phyloP scores from a whole-genome alignment of 352 stramenopile species.

The Heterotrichella gracilis region DNA sequence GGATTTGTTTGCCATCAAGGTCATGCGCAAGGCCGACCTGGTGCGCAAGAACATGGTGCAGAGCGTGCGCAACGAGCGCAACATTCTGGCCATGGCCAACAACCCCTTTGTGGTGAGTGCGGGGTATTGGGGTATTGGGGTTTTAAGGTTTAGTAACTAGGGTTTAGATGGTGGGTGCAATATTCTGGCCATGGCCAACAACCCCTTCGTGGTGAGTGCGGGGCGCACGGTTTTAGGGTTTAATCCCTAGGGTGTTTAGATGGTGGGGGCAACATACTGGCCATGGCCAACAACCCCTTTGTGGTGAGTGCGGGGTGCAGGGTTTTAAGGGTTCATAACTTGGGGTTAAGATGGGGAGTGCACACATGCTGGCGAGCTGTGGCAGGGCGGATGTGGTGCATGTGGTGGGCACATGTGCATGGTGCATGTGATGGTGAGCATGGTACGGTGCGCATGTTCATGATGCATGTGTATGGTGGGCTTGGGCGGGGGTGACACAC shows the following conservation, averaged over 20 bases:
- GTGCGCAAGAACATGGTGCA: conserved; percentile 46
- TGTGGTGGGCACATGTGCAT: too few relatives aligned
- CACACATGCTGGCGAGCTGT: conserved; percentile 58
- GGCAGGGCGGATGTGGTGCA: too few relatives aligned
- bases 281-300: conserved; percentile 25
- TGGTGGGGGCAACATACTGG: conserved; percentile 60
- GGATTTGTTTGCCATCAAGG: conserved; percentile 52
- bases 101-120: conserved; percentile 56
- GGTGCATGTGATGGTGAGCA: too few relatives aligned
- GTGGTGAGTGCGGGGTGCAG: conserved; percentile 30
- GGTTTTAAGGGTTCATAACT: conserved; percentile 50
- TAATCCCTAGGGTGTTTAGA: conserved; percentile 41
- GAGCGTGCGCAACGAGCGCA: conserved; percentile 44
- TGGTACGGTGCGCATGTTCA: too few relatives aligned
- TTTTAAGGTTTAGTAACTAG: conserved; percentile 54
- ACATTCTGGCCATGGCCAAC: conserved; percentile 42
- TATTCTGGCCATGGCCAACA: conserved; percentile 44
- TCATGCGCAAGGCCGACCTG: conserved; percentile 45
- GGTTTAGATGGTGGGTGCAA: conserved; percentile 44
- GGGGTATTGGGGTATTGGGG: too few relatives aligned
- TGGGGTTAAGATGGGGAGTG: conserved; percentile 41
- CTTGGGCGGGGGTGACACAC: too few relatives aligned
- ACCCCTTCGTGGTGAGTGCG: conserved; percentile 23
- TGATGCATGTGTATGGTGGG: too few relatives aligned
- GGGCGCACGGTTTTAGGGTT: conserved; percentile 44